A percentile compares a stretch with the other conserved stretches of the same genome.
phyloP scores from a whole-genome alignment of 75 land plant species.

The Pinus albicaulis region DNA sequence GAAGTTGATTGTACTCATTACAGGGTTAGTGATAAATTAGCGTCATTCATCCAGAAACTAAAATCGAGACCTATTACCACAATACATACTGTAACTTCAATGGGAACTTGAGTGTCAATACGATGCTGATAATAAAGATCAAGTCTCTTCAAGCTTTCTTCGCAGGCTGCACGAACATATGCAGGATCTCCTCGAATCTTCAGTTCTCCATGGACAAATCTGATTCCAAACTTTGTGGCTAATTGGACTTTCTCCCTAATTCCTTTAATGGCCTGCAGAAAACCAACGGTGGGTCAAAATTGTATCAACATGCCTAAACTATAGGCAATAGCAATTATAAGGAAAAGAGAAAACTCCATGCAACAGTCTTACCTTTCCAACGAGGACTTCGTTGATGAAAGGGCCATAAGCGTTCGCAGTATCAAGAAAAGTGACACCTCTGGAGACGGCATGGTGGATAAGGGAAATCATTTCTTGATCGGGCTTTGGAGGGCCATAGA shows the following conservation, averaged over 20 bases:
- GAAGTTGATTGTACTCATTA: no score
- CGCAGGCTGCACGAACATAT: slow-evolving; percentile 58
- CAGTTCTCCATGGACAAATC: slow-evolving; percentile 12
- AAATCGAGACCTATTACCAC: background rate
- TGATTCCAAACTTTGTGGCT: slow-evolving; percentile 48
- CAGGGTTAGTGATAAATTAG: no score
- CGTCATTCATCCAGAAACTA: no score
- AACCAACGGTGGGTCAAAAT: background rate
- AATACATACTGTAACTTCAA: slow-evolving; percentile 56
- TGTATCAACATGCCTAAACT: background rate
- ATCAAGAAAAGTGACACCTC: slow-evolving; percentile 34
- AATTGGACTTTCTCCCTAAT: slow-evolving; percentile 55
- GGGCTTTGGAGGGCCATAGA: slow-evolving; percentile 26
- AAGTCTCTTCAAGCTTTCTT: slow-evolving; percentile 64
- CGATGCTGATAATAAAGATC: slow-evolving; percentile 71
- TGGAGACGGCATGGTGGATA: slow-evolving; percentile 26
- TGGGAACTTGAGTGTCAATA: slow-evolving; percentile 51
- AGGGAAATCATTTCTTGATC: slow-evolving; percentile 27
- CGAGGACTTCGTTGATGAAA: slow-evolving; percentile 17
- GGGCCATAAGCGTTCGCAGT: slow-evolving; percentile 28
- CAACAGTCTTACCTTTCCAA: slow-evolving; percentile 19
- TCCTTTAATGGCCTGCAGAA: slow-evolving; percentile 37
- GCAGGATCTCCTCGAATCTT: slow-evolving; percentile 46
- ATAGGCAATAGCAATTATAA: background rate
- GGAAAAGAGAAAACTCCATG: background rate